These are phyloP conservation scores for Didymella keratinophila DNA, from an alignment of 2,329 filamentous ascomycete species.

Conservation along the genomic window DNA sequence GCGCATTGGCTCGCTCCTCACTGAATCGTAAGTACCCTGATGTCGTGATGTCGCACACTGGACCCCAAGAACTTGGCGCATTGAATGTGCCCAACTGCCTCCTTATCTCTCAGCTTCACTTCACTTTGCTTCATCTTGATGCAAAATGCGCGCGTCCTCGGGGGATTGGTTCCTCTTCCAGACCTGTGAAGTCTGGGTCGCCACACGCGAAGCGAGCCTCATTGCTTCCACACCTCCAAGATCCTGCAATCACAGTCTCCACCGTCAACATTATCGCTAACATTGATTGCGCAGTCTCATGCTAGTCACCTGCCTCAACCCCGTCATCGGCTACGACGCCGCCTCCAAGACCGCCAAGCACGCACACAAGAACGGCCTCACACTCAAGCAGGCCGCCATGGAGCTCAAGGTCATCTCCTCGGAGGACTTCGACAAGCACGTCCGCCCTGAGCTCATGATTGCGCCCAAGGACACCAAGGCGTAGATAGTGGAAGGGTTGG, in stretches of 20 bases:
- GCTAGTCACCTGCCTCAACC: conserved; percentile 82
- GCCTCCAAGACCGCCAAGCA: conserved; percentile 63
- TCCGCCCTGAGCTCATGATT: conserved; percentile 95
- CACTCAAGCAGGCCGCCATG: conserved; percentile 91
- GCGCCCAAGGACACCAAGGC: conserved; percentile 68
- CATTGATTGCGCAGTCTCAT: conserved; percentile 71
- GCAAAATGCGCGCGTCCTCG: no score
- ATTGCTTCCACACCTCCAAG: no score
- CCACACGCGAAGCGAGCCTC: no score
- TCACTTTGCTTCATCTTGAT: no score
- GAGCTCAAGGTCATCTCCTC: conserved; percentile 88
- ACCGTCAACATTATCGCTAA: no score
- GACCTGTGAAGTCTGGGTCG: no score
- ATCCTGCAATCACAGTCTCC: no score
- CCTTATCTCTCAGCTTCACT: no score
- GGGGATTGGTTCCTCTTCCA: no score
- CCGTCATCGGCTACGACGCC: conserved; percentile 42
- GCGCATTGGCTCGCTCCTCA: conserved; percentile 87
- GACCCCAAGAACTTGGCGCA: no score
- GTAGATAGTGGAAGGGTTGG: not conserved
- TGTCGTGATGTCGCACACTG: not conserved
- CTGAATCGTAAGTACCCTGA: conserved; percentile 77
- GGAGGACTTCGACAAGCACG: conserved; percentile 88
- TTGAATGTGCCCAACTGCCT: no score
- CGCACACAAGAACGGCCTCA: conserved; percentile 96